A percentile compares a stretch with the other conserved stretches of the same genome.
These are phyloP conservation scores for Purshia tridentata DNA, from an alignment of 306 rosid species.

Conservation along the genomic window DNA sequence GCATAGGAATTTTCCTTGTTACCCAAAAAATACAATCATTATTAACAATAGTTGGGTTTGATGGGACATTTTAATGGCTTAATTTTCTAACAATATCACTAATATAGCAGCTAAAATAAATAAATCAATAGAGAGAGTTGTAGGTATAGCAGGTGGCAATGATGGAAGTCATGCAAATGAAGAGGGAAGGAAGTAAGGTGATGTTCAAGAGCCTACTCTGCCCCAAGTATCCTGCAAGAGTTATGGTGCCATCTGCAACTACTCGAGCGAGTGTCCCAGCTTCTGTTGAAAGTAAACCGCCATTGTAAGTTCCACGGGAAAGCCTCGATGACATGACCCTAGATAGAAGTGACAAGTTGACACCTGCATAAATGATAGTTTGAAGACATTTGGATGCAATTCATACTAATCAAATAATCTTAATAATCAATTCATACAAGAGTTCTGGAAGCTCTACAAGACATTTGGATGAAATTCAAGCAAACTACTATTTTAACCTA, in stretches of 20 bases:
- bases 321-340: constrained; percentile 97
- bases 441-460: no score
- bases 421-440: no score
- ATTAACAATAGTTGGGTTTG: neutral
- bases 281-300: constrained; percentile 89
- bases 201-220: constrained; percentile 70
- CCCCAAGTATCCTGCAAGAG: constrained; percentile 77
- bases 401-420: no score
- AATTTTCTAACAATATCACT: constrained; percentile 19
- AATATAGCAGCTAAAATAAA: neutral
- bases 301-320: constrained; percentile 93
- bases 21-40: neutral
- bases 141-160: constrained; percentile 82
- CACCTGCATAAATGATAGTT: constrained; percentile 51
- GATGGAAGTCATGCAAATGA: constrained; percentile 76
- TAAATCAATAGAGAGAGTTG: constrained; percentile 72
- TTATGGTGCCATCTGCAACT: constrained; percentile 85
- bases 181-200: constrained; percentile 81
- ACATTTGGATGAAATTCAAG: no score
- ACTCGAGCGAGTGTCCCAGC: constrained; percentile 97
- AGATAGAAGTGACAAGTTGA: constrained; percentile 88
- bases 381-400: no score
- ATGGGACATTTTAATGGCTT: neutral
- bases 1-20: no score
- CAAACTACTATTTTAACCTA: no score